These are phyloP conservation scores for Scortechinia acanthostroma DNA, from an alignment of 2,329 filamentous ascomycete genomes.

Conservation along the genomic window DNA sequence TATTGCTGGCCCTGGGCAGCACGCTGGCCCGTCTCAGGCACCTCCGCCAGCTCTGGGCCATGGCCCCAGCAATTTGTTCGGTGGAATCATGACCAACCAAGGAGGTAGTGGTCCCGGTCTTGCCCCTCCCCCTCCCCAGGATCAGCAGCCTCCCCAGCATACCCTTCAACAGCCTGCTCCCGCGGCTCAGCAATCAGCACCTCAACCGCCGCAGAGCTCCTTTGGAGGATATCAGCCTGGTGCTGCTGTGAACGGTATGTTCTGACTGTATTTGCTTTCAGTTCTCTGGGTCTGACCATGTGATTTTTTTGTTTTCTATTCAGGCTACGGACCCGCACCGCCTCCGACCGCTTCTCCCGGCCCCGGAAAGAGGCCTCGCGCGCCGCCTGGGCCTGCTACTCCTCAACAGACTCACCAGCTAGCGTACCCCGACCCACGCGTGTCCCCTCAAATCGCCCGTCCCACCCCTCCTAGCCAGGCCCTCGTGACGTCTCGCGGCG, in stretches of 20 bases:
- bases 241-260: slow-evolving; percentile 3
- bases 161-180: slow-evolving; percentile 26
- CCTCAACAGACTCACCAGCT: slow-evolving; percentile 86
- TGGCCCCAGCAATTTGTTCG: slow-evolving; percentile 78
- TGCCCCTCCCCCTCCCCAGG: slow-evolving; percentile 60
- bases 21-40: slow-evolving; percentile 74
- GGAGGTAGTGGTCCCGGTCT: slow-evolving; percentile 67
- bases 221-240: slow-evolving; percentile 32
- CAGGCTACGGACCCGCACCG: slow-evolving; percentile 75
- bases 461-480: slow-evolving; percentile 31
- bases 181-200: slow-evolving; percentile 37
- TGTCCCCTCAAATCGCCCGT: slow-evolving; percentile 75
- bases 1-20: slow-evolving; percentile 65
- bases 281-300: slow-evolving; percentile 65
- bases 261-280: too few species aligned
- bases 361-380: slow-evolving; percentile 55
- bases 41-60: slow-evolving; percentile 81
- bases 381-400: slow-evolving; percentile 67
- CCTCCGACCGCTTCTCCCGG: slow-evolving; percentile 84
- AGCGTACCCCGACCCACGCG: slow-evolving; percentile 74
- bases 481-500: background rate
- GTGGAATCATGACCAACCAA: slow-evolving; percentile 82
- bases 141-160: slow-evolving; percentile 31
- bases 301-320: slow-evolving; percentile 33
- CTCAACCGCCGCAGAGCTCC: slow-evolving; percentile 56